These are phyloP conservation scores for Anthoceros angustus DNA, from an alignment of 225 moss, liverwort and hornwort genomes.

Conservation along the genomic window DNA sequence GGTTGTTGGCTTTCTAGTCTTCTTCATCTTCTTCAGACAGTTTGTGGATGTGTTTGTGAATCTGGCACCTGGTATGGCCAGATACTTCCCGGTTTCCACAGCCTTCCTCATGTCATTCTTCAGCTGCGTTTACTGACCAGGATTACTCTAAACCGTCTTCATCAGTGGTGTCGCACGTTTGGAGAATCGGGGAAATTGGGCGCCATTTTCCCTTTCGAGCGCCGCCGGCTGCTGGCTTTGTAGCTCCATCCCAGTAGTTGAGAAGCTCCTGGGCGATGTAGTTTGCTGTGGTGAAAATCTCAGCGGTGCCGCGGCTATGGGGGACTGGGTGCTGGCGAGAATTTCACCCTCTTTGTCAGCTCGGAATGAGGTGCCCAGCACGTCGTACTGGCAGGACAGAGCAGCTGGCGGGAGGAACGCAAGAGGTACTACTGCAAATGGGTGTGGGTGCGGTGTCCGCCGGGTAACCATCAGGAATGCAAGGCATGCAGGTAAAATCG, in stretches of 20 bases:
- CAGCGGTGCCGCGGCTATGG: neutral
- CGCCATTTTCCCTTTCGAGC: neutral
- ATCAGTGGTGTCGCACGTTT: neutral
- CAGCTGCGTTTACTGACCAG: slow-evolving; percentile 1
- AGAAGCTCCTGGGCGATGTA: neutral
- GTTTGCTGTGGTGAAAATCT: neutral
- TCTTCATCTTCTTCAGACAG: slow-evolving; percentile 2
- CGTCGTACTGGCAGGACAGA: neutral
- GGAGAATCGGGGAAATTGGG: neutral
- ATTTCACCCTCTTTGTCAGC: neutral
- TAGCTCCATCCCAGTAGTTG: neutral
- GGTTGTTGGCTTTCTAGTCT: neutral
- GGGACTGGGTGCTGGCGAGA: neutral
- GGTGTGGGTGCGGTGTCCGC: neutral
- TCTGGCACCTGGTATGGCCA: neutral
- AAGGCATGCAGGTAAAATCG: neutral
- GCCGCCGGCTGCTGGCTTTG: neutral
- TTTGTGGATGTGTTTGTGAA: neutral
- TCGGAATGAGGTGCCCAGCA: neutral
- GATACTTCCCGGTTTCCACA: neutral
- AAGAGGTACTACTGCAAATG: neutral
- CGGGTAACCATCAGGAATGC: neutral
- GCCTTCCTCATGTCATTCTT: slow-evolving; percentile 1
- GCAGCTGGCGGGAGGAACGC: neutral
- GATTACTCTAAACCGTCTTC: neutral